Evolutionary conservation across 1,139 yeast species (phyloP).

Genomic region (Citeromyces siamensis): DNA sequence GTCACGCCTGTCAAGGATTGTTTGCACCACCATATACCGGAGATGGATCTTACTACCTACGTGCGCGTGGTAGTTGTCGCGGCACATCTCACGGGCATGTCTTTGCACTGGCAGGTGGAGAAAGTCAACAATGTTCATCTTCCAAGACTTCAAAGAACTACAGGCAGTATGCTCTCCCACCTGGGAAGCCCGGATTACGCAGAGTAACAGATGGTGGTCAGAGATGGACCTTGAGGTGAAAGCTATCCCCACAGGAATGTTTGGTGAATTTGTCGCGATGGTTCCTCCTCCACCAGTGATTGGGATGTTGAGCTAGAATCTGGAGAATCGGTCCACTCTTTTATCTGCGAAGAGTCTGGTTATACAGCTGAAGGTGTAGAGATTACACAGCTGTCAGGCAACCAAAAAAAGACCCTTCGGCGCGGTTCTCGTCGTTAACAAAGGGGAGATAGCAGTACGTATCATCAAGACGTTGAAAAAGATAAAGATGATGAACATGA

Average conservation of each 20-base stretch:
- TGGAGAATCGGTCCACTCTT: slow-evolving; percentile 83
- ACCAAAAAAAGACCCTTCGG: slow-evolving; percentile 55
- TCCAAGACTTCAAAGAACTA: slow-evolving; percentile 68
- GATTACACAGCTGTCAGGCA: slow-evolving; percentile 40
- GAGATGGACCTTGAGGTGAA: slow-evolving; percentile 68
- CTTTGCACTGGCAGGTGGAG: slow-evolving; percentile 88
- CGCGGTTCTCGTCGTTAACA: slow-evolving; percentile 83
- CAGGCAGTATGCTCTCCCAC: slow-evolving; percentile 72
- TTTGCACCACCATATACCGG: slow-evolving; percentile 19
- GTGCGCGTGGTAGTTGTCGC: slow-evolving; percentile 87
- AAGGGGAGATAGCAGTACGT: slow-evolving; percentile 97
- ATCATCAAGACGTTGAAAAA: slow-evolving; percentile 80
- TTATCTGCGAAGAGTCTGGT: slow-evolving; percentile 87
- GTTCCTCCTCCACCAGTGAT: slow-evolving; percentile 94
- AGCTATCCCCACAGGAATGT: slow-evolving; percentile 61
- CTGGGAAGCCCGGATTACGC: slow-evolving; percentile 80
- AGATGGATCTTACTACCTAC: slow-evolving; percentile 22
- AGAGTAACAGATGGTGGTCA: slow-evolving; percentile 41
- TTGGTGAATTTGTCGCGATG: slow-evolving; percentile 75
- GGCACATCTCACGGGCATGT: slow-evolving; percentile 83
- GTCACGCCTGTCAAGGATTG: slow-evolving; percentile 15
- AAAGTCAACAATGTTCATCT: slow-evolving; percentile 69
- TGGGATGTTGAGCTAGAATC: slow-evolving; percentile 70
- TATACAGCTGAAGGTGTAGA: slow-evolving; percentile 67
- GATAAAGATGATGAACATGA: slow-evolving; percentile 60